Evolutionary conservation across 2,329 filamentous ascomycete genomes (phyloP), one percentile per base, ranked within the genome.

Genomic region (Microcera coccophila): DNA sequence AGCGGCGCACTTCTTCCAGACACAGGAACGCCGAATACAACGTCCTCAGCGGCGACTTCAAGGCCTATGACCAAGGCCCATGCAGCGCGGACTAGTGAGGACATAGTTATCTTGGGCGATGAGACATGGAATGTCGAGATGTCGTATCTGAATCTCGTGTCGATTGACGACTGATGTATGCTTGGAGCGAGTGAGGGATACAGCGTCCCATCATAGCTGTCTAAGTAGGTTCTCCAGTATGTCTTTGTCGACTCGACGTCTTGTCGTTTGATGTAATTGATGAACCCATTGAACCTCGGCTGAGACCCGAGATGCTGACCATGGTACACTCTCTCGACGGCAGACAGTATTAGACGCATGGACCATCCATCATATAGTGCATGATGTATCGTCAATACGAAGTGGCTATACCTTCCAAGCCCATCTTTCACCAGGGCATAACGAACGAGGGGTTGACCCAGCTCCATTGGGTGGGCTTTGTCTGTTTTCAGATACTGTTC

Each of bases 341-440:
- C 29, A n/a, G 8, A 8, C 11, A 32, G 15, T 10, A 32, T 32
- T 10, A 32, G 29, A n/a, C 8, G 7, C n/a, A 32, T n/a, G 15
- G 11, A 9, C 29, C 29, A 32, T 32, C 29, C 29, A n/a, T 32
- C 29, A 32, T n/a, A 32, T 16, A 16, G 5, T 10, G 29, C 29
- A 15, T 36, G 34, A 34, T 38, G 9, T 45, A 28, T 15, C 52
- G 49, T 14, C 29, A 8, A 32, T 7, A 32, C 29, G 29, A 32
- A 32, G 8, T 33, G 55, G 3, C n/a, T n/a, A n/a, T n/a, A n/a
- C n/a, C n/a, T n/a, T n/a, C n/a, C n/a, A n/a, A n/a, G n/a, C n/a
- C n/a, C n/a, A 18, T 63, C 58, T 5, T 50, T 42, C 3, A 72
- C 52, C 8, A 74, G 54, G 3, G 63, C 66, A 39, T 68, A 72